A percentile compares a stretch with the other conserved stretches of the same genome.
Conservation (phyloP, 257 asterid genomes). For the Solanum lycopersicoides region DNA sequence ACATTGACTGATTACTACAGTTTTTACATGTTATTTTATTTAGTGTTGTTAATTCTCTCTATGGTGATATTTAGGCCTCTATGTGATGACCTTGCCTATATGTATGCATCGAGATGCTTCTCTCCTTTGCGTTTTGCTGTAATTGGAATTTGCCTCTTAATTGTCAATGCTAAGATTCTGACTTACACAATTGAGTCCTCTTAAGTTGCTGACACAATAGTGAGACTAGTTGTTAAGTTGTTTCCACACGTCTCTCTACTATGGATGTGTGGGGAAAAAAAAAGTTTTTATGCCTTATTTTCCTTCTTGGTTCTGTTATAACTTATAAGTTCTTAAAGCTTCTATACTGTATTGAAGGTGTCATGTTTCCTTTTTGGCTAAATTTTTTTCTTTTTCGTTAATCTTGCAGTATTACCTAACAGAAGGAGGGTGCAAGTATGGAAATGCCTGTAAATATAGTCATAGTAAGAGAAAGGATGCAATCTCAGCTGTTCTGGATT, state of each 20-base stretch:
- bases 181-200: neutral
- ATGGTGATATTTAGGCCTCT: neutral
- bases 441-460: constrained; percentile 50
- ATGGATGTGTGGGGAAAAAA: neutral
- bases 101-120: neutral
- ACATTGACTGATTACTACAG: neutral
- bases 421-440: constrained; percentile 71
- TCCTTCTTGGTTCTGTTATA: neutral
- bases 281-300: neutral
- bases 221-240: neutral
- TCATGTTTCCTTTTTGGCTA: neutral
- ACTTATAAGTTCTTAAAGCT: neutral
- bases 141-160: neutral
- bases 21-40: neutral
- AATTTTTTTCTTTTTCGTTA: neutral
- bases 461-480: constrained; percentile 33
- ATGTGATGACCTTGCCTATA: neutral
- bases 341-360: neutral
- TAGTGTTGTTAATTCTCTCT: neutral
- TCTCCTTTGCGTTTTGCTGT: neutral
- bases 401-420: constrained; percentile 63
- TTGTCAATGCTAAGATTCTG: neutral
- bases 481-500: constrained; percentile 20
- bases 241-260: neutral
- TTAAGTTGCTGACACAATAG: neutral